These are phyloP conservation scores for Colletotrichum tabaci DNA, from an alignment of 2,329 filamentous ascomycete species.

Conservation along the genomic window DNA sequence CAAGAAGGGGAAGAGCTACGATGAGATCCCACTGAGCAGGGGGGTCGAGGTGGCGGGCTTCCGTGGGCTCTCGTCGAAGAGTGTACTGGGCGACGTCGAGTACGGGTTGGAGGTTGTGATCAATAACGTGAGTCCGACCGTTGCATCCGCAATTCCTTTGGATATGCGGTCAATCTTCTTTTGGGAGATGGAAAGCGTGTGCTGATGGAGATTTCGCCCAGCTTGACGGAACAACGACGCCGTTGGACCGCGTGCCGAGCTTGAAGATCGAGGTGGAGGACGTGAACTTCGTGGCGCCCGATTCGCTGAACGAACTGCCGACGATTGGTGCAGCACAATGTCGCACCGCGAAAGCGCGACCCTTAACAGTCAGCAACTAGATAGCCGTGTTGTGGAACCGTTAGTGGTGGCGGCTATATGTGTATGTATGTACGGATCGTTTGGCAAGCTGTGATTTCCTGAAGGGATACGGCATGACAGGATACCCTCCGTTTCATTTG, in stretches of 20 bases:
- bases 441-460: not conserved
- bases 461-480: not conserved
- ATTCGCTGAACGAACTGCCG: constrained; percentile 49
- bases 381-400: not conserved
- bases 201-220: constrained; percentile 37
- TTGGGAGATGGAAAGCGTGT: not conserved
- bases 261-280: constrained; percentile 55
- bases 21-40: constrained; percentile 51
- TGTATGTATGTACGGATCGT: not conserved
- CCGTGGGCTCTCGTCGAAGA: not conserved
- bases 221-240: constrained; percentile 51
- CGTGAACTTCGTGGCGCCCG: constrained; percentile 48
- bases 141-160: not conserved
- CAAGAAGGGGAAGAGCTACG: constrained; percentile 49
- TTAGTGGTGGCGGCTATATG: not conserved
- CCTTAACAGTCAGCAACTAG: constrained; percentile 2
- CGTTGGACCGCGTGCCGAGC: constrained; percentile 50
- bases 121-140: constrained; percentile 48
- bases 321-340: constrained; percentile 43
- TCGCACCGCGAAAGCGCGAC: constrained; percentile 14
- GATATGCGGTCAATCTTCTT: not conserved
- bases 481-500: not conserved
- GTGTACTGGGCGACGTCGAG: constrained; percentile 6
- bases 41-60: constrained; percentile 26
- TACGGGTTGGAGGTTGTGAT: constrained; percentile 51